Evolutionary conservation across 768 basidiomycete genomes (phyloP).

Genomic region (Lentinula guzmanii): DNA sequence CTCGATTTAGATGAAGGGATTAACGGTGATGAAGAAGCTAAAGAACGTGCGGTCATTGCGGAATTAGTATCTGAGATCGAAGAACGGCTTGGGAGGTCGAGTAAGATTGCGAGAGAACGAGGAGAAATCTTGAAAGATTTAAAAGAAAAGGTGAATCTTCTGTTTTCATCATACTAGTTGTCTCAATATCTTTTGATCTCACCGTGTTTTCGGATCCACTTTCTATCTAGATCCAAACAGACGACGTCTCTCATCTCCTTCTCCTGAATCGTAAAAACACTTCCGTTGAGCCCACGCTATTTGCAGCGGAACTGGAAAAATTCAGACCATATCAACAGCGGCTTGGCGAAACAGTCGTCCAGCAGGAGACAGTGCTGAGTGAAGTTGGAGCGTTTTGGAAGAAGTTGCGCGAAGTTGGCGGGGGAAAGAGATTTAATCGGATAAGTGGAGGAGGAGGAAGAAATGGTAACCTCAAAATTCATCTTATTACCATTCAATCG

Average conservation of each 20-base stretch:
- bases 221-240: slow-evolving; percentile 70
- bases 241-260: slow-evolving; percentile 94
- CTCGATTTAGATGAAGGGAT: slow-evolving; percentile 63
- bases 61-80: slow-evolving; percentile 70
- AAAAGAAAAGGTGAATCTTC: slow-evolving; percentile 79
- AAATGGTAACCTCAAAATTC: background rate
- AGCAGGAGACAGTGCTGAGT: slow-evolving; percentile 67
- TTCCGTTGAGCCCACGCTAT: slow-evolving; percentile 79
- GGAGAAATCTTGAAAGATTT: slow-evolving; percentile 86
- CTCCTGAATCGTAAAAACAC: slow-evolving; percentile 85
- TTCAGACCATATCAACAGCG: slow-evolving; percentile 89
- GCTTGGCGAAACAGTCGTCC: slow-evolving; percentile 68
- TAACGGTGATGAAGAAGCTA: slow-evolving; percentile 58
- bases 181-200: too few relatives aligned
- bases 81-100: slow-evolving; percentile 68
- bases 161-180: too few relatives aligned
- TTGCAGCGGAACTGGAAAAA: slow-evolving; percentile 92
- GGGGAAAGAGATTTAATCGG: slow-evolving; percentile 28
- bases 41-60: slow-evolving; percentile 67
- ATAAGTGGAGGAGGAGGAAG: background rate
- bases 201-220: too few relatives aligned
- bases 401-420: slow-evolving; percentile 62
- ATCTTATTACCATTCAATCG: background rate
- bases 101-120: slow-evolving; percentile 81
- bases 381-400: slow-evolving; percentile 77